A percentile compares a stretch with the other conserved stretches of the same genome.
These are phyloP conservation scores for Rosa chinensis DNA, from an alignment of 306 rosid genomes.

Conservation along the genomic window DNA sequence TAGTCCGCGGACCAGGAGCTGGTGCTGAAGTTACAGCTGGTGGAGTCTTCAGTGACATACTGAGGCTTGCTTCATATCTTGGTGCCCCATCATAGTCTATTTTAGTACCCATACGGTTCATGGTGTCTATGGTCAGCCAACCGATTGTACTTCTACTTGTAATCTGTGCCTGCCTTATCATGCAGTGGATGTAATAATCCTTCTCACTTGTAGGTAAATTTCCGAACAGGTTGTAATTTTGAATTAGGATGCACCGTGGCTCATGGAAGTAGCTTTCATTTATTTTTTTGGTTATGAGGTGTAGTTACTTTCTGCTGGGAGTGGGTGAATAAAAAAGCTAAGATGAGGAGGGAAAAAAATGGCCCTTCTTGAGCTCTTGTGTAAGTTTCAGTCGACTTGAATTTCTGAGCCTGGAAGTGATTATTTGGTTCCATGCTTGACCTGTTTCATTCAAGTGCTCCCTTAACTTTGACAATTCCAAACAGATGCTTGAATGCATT, in stretches of 20 bases:
- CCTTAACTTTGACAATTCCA: background rate
- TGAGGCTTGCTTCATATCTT: conserved; percentile 95
- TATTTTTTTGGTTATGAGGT: background rate
- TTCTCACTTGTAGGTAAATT: background rate
- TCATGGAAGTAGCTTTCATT: background rate
- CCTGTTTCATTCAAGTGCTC: background rate
- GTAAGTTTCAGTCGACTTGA: background rate
- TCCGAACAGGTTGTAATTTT: background rate
- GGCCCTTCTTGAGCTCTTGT: background rate
- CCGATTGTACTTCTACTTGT: background rate
- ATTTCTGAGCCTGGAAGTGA: background rate
- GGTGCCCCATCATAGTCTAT: conserved; percentile 86
- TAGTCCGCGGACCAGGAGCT: conserved; percentile 95
- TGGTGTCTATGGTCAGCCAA: background rate
- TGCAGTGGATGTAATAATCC: background rate
- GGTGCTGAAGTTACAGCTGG: conserved; percentile 99
- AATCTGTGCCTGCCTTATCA: background rate
- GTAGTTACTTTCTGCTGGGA: background rate
- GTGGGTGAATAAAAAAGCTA: background rate
- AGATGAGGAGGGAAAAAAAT: background rate
- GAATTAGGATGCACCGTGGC: background rate
- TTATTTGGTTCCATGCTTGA: background rate
- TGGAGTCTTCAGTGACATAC: conserved; percentile 85
- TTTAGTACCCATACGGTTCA: background rate
- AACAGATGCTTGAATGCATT: background rate